Evolutionary conservation across 2,329 filamentous ascomycete genomes (phyloP).

Genomic region (Trichoderma simmonsii): DNA sequence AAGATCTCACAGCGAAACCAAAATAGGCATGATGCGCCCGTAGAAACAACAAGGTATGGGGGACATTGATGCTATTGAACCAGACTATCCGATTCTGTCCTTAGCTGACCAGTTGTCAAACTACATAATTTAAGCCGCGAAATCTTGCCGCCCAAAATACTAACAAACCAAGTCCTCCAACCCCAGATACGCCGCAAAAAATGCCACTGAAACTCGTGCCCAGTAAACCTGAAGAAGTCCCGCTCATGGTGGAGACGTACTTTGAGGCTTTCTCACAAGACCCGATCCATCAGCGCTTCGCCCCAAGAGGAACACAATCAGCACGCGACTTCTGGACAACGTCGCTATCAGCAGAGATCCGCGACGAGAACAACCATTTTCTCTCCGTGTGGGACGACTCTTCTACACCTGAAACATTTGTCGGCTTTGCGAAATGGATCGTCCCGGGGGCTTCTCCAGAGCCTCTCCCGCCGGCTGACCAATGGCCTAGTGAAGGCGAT

Average conservation of each 20-base stretch:
- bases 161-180: too few relatives aligned
- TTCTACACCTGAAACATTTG: neutral
- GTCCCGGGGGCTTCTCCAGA: neutral
- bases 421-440: slow-evolving; percentile 12
- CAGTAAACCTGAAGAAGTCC: neutral
- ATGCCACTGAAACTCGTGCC: neutral
- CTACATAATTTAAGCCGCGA: neutral
- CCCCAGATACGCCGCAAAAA: neutral
- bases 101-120: neutral
- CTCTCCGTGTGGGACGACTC: slow-evolving; percentile 6
- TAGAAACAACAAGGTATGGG: neutral
- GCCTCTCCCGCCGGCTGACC: neutral
- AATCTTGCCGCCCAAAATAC: neutral
- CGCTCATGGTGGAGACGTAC: slow-evolving; percentile 15
- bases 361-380: neutral
- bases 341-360: neutral
- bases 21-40: neutral
- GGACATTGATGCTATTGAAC: neutral
- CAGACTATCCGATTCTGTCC: neutral
- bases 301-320: slow-evolving; percentile 1
- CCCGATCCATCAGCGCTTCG: slow-evolving; percentile 1
- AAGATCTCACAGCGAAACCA: neutral
- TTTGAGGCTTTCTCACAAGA: slow-evolving; percentile 16
- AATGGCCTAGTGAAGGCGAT: slow-evolving; percentile 11
- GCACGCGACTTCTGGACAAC: slow-evolving; percentile 5